These are phyloP conservation scores for Xerocomellus amylosporus DNA, from an alignment of 768 basidiomycete species.

Conservation along the genomic window DNA sequence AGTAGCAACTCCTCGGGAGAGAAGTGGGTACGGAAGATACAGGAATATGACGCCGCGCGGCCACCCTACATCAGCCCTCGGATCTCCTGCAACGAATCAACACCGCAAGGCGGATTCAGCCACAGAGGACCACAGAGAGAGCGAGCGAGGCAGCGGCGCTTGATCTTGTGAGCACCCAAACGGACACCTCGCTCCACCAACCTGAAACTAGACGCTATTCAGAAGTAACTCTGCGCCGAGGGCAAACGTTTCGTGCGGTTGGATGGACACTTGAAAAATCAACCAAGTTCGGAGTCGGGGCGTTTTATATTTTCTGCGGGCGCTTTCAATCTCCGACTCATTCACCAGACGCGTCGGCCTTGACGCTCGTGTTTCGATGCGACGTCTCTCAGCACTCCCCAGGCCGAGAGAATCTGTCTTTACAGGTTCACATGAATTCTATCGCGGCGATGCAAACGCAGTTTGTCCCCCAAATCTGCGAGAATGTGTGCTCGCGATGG, in stretches of 20 bases:
- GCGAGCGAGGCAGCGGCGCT: constrained; percentile 39
- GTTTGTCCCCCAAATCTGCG: constrained; percentile 68
- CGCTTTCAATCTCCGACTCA: constrained; percentile 25
- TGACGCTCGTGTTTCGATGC: constrained; percentile 34
- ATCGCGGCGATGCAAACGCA: constrained; percentile 60
- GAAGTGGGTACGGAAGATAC: constrained; percentile 63
- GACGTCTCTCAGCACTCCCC: constrained; percentile 48
- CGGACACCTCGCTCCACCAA: constrained; percentile 74
- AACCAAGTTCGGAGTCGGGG: constrained; percentile 22
- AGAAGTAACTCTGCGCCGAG: constrained; percentile 41
- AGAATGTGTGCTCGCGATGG: constrained; percentile 76
- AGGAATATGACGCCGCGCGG: constrained; percentile 76
- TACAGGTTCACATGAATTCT: constrained; percentile 60
- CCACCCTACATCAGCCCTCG: constrained; percentile 43
- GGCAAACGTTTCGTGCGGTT: constrained; percentile 66
- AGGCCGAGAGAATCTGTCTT: constrained; percentile 66
- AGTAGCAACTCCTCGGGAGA: constrained; percentile 28
- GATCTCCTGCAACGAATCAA: constrained; percentile 47
- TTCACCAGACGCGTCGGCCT: constrained; percentile 13
- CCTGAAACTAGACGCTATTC: constrained; percentile 64
- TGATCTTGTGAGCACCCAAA: constrained; percentile 50
- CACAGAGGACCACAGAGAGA: constrained; percentile 30
- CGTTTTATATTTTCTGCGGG: constrained; percentile 27
- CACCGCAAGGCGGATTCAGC: constrained; percentile 52
- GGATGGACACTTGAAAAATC: constrained; percentile 57